A percentile compares a stretch with the other conserved stretches of the same genome.
These are phyloP conservation scores for Prosopis cineraria DNA, from an alignment of 306 rosid species.

Conservation along the genomic window DNA sequence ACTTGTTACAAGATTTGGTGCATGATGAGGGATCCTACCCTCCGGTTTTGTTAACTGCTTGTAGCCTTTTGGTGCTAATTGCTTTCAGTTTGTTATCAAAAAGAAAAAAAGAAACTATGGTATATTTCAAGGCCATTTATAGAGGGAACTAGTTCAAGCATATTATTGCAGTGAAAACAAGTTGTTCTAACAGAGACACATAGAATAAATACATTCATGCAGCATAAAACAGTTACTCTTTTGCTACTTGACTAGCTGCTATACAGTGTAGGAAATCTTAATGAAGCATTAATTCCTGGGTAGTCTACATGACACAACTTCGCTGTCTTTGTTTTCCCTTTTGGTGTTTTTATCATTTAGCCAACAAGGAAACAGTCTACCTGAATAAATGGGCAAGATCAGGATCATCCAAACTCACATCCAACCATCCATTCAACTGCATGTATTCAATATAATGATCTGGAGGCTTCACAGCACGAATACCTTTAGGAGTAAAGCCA, in stretches of 20 bases:
- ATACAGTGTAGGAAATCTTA: background rate
- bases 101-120: too few species aligned
- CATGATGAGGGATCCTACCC: too few species aligned
- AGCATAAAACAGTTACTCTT: background rate
- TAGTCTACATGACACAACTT: background rate
- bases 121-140: background rate
- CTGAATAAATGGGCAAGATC: slow-evolving; percentile 67
- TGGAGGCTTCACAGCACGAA: slow-evolving; percentile 62
- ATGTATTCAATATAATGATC: slow-evolving; percentile 72
- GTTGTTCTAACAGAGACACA: background rate
- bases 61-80: too few species aligned
- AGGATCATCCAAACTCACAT: slow-evolving; percentile 66
- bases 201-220: background rate
- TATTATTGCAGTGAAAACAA: background rate
- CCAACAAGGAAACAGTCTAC: slow-evolving; percentile 25
- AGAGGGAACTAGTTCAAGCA: background rate
- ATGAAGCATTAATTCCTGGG: background rate
- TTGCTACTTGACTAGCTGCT: too few species aligned
- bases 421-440: slow-evolving; percentile 75
- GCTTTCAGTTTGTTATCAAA: too few species aligned
- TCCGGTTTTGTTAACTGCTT: too few species aligned
- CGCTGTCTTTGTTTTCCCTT: background rate
- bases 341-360: background rate
- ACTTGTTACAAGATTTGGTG: too few species aligned
- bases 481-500: slow-evolving; percentile 52